A percentile compares a stretch with the other conserved stretches of the same genome.
These are phyloP conservation scores for Berkeleyomyces rouxiae DNA, from an alignment of 2,329 filamentous ascomycete genomes.

Conservation along the genomic window DNA sequence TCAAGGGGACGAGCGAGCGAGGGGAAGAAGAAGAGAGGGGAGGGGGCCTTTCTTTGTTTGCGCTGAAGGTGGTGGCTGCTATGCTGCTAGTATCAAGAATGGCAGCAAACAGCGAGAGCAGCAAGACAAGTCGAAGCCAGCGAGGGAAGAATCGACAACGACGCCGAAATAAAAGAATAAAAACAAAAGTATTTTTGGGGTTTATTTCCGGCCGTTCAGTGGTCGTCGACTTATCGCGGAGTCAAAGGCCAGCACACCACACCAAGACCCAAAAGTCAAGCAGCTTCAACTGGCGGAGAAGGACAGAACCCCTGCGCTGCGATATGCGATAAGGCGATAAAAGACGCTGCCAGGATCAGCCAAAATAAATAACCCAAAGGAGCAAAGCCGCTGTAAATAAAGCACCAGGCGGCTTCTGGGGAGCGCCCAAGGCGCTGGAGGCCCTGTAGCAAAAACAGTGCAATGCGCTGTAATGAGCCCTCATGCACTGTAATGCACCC, in stretches of 20 bases:
- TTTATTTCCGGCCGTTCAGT: not conserved
- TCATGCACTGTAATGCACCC: not conserved
- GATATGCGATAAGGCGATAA: not conserved
- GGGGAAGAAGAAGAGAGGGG: slow-evolving; percentile 4
- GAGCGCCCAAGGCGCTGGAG: not conserved
- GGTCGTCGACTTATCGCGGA: not conserved
- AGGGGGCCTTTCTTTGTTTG: slow-evolving; percentile 1
- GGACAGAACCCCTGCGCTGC: not conserved
- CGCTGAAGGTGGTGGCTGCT: not conserved
- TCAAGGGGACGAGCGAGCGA: not conserved
- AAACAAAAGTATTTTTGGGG: not conserved
- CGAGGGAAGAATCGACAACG: not conserved
- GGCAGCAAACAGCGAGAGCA: not conserved
- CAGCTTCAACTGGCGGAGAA: not conserved
- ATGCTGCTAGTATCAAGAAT: not conserved
- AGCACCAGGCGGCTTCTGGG: not conserved
- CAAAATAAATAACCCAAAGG: slow-evolving; percentile 12
- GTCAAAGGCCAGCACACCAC: not conserved
- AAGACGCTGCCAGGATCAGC: slow-evolving; percentile 6
- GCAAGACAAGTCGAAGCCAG: not conserved
- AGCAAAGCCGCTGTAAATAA: slow-evolving; percentile 7
- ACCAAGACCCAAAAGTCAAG: not conserved
- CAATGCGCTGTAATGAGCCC: not conserved
- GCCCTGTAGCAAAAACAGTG: not conserved
- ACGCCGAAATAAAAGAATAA: not conserved